Evolutionary conservation across 371 early-diverging fungal genomes (phyloP).

Genomic region (Mortierella sp.): DNA sequence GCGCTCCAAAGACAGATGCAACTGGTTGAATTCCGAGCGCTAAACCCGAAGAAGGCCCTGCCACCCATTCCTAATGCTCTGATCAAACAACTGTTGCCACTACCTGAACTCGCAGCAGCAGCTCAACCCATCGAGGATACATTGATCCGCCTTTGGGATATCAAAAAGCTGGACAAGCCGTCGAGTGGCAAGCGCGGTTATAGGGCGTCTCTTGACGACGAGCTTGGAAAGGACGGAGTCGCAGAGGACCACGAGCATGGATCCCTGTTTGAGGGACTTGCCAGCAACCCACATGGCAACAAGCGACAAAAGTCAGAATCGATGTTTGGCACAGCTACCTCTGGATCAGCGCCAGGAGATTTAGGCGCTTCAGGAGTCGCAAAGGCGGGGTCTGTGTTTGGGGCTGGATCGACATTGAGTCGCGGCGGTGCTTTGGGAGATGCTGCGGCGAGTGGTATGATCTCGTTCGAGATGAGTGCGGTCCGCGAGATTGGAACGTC

Average conservation of each 20-base stretch:
- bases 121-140: constrained; percentile 58
- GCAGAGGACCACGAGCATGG: constrained; percentile 10
- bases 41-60: constrained; percentile 64
- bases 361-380: neutral
- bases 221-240: constrained; percentile 28
- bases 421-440: constrained; percentile 15
- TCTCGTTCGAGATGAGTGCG: constrained; percentile 52
- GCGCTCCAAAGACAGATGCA: constrained; percentile 68
- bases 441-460: constrained; percentile 49
- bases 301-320: constrained; percentile 53
- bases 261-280: constrained; percentile 38
- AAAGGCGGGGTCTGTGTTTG: constrained; percentile 18
- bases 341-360: constrained; percentile 24
- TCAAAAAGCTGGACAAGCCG: constrained; percentile 60
- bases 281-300: constrained; percentile 15
- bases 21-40: constrained; percentile 68
- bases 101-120: constrained; percentile 57
- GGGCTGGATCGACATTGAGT: neutral
- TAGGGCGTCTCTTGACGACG: constrained; percentile 38
- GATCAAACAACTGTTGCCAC: constrained; percentile 58
- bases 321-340: constrained; percentile 50
- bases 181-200: constrained; percentile 43
- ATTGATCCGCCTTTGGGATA: constrained; percentile 60
- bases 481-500: constrained; percentile 65
- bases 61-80: constrained; percentile 66